These are phyloP conservation scores for Gossypium laxum DNA, from an alignment of 441 rosid species.

Conservation along the genomic window DNA sequence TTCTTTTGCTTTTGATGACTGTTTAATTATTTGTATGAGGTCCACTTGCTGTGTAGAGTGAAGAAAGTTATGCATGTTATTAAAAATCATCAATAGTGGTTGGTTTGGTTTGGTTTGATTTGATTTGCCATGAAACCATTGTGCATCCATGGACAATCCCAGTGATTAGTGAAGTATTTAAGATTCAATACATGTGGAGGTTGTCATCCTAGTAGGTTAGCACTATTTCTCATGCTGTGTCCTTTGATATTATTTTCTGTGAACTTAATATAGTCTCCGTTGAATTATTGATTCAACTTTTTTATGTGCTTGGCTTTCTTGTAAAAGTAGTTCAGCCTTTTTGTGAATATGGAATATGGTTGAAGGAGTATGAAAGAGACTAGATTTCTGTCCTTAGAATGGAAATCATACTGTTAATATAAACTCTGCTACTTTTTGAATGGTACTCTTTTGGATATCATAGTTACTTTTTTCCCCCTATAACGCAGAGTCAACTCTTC, in stretches of 20 bases:
- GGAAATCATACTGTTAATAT: background rate
- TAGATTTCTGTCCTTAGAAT: background rate
- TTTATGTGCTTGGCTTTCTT: background rate
- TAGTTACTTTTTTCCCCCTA: conserved; percentile 11
- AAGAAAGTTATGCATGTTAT: background rate
- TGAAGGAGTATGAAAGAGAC: background rate
- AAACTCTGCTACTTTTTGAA: conserved; percentile 5
- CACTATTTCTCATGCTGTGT: background rate
- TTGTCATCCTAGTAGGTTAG: background rate
- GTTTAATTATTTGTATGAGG: background rate
- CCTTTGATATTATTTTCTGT: background rate
- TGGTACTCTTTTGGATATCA: background rate
- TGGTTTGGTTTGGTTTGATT: background rate
- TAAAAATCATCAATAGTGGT: background rate
- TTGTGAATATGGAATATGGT: background rate
- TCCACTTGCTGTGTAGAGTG: background rate
- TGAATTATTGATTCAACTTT: background rate
- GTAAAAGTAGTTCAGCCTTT: background rate
- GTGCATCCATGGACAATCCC: background rate
- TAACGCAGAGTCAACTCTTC: conserved; percentile 74
- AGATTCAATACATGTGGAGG: background rate
- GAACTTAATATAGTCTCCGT: background rate
- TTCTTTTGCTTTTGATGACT: background rate
- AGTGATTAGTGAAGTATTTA: background rate
- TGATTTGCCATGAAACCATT: background rate